Conservation (phyloP, 2,329 filamentous ascomycete species). For the Diaporthe sp. region DNA sequence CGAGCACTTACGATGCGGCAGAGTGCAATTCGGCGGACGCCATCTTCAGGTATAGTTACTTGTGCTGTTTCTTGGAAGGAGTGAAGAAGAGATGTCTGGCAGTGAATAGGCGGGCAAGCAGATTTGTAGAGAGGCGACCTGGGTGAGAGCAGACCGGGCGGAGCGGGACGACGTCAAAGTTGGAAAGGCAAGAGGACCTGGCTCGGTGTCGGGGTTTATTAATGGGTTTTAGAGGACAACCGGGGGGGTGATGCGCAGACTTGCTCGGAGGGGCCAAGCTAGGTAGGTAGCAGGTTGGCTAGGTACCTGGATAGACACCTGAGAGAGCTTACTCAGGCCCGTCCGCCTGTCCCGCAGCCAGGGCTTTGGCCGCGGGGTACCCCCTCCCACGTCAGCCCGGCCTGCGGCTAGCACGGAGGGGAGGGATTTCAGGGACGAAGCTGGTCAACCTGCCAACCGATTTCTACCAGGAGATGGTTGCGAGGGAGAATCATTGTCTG, state of each 20-base stretch:
- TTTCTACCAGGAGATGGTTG: background rate
- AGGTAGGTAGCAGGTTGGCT: background rate
- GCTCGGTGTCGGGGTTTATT: slow-evolving; percentile 40
- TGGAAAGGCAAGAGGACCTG: slow-evolving; percentile 33
- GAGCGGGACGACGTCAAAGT: slow-evolving; percentile 32
- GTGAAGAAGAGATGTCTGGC: slow-evolving; percentile 16
- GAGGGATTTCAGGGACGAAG: background rate
- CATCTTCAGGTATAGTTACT: slow-evolving; percentile 48
- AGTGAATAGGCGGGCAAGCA: slow-evolving; percentile 26
- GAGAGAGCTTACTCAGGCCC: slow-evolving; percentile 40
- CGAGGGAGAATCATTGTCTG: background rate
- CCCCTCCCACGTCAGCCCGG: slow-evolving; percentile 20
- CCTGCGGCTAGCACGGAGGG: background rate
- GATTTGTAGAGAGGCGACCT: slow-evolving; percentile 25
- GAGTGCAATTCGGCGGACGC: slow-evolving; percentile 48
- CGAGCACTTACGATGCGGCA: slow-evolving; percentile 49
- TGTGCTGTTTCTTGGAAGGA: slow-evolving; percentile 24
- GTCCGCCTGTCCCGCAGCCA: slow-evolving; percentile 24
- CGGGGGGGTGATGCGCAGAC: slow-evolving; percentile 34
- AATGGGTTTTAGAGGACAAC: slow-evolving; percentile 26
- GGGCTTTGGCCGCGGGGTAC: slow-evolving; percentile 36
- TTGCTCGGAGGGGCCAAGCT: slow-evolving; percentile 32
- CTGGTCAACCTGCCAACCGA: background rate
- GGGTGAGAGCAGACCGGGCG: slow-evolving; percentile 36
- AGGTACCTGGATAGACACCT: slow-evolving; percentile 2